A percentile compares a stretch with the other conserved stretches of the same genome.
Evolutionary conservation across 169 alveolate genomes (phyloP).

Genomic region (Eimeria brunetti): DNA sequence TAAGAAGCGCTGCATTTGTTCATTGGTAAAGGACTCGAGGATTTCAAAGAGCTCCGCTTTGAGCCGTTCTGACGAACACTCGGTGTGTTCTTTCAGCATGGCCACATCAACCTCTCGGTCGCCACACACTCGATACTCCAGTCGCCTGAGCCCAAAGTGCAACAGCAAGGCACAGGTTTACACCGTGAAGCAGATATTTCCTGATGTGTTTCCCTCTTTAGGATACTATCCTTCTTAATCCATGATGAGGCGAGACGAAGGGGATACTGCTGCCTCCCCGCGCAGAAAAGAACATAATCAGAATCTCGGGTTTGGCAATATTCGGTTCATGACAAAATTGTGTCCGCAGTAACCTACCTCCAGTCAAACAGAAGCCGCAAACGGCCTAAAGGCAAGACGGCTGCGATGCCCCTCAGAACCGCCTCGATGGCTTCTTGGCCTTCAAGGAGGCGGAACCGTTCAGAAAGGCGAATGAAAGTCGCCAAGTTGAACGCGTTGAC

Average conservation of each 20-base stretch:
- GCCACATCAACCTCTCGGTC: constrained; percentile 92
- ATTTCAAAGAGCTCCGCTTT: constrained; percentile 91
- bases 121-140: constrained; percentile 94
- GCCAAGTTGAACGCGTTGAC: constrained; percentile 89
- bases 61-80: constrained; percentile 88
- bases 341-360: constrained; percentile 46
- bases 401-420: constrained; percentile 90
- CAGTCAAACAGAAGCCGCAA: constrained; percentile 90
- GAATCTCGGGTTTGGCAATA: background rate
- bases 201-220: no score
- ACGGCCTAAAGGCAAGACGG: constrained; percentile 94
- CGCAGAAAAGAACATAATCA: background rate
- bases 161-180: background rate
- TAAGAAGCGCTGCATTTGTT: constrained; percentile 91
- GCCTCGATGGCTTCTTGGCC: constrained; percentile 87
- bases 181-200: background rate
- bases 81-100: constrained; percentile 91
- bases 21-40: constrained; percentile 90
- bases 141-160: constrained; percentile 74
- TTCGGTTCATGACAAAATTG: background rate
- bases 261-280: background rate
- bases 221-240: background rate
- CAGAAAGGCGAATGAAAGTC: constrained; percentile 89
- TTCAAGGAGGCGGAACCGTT: constrained; percentile 90
- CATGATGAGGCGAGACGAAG: background rate